Conservation (phyloP, 805 yeast genomes). For the Candida rishiriensis region DNA sequence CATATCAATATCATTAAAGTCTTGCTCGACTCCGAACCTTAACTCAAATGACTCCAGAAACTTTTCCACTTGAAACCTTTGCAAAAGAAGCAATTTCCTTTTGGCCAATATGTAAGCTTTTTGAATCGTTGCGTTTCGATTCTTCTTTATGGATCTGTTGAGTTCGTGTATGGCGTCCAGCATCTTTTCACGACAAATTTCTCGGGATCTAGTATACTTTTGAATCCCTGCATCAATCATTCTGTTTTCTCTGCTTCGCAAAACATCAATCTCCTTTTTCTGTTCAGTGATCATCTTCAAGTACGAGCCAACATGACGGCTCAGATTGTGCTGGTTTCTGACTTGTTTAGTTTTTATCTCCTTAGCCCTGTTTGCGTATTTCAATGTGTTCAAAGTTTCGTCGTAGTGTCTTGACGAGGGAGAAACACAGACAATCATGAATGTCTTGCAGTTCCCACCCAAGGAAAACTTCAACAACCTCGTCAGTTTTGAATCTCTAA, state of each 20-base stretch:
- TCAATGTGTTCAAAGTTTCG: slow-evolving; percentile 85
- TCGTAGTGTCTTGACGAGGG: slow-evolving; percentile 87
- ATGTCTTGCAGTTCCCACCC: slow-evolving; percentile 93
- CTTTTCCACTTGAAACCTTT: slow-evolving; percentile 25
- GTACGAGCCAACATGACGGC: slow-evolving; percentile 81
- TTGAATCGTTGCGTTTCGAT: slow-evolving; percentile 40
- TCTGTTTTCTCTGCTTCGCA: slow-evolving; percentile 49
- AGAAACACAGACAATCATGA: slow-evolving; percentile 92
- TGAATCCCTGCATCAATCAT: slow-evolving; percentile 36
- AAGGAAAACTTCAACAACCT: slow-evolving; percentile 81
- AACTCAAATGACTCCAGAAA: slow-evolving; percentile 32
- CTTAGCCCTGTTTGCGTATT: slow-evolving; percentile 89
- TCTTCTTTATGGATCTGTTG: slow-evolving; percentile 36
- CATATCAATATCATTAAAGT: slow-evolving; percentile 12
- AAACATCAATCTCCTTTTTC: slow-evolving; percentile 64
- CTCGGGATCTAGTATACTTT: slow-evolving; percentile 32
- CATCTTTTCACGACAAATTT: slow-evolving; percentile 36
- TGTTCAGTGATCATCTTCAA: slow-evolving; percentile 81
- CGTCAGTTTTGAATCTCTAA: slow-evolving; percentile 86
- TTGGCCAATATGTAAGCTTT: slow-evolving; percentile 43
- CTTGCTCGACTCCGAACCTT: slow-evolving; percentile 19
- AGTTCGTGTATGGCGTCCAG: slow-evolving; percentile 40
- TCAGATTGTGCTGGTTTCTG: slow-evolving; percentile 69
- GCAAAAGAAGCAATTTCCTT: slow-evolving; percentile 31
- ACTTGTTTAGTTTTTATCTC: slow-evolving; percentile 78